A percentile compares a stretch with the other conserved stretches of the same genome.
phyloP scores from a whole-genome alignment of 768 basidiomycete species.

The Trametes cingulata region DNA sequence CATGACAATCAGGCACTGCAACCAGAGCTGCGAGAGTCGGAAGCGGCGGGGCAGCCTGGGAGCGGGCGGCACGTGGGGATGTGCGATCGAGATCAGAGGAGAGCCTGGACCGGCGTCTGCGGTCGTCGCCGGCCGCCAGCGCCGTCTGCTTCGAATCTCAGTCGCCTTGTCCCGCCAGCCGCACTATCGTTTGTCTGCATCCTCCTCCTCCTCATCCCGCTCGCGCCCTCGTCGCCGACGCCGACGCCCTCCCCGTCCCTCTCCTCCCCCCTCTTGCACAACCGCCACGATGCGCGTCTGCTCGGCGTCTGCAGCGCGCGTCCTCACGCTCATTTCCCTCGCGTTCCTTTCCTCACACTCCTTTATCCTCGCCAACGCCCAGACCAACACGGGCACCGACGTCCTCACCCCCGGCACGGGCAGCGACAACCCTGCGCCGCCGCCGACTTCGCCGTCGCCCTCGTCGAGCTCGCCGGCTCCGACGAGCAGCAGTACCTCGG shows the following conservation, averaged over 20 bases:
- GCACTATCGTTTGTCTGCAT: slow-evolving; percentile 1
- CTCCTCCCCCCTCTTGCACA: slow-evolving; percentile 15
- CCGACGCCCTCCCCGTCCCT: slow-evolving; percentile 23
- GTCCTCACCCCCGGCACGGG: background rate
- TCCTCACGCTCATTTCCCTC: slow-evolving; percentile 34
- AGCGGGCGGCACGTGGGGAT: background rate
- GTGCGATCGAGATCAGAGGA: background rate
- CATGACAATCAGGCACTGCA: slow-evolving; percentile 1
- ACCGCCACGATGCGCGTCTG: slow-evolving; percentile 29
- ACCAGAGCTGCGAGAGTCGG: too few species aligned
- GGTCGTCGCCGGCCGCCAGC: background rate
- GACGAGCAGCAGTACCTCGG: background rate
- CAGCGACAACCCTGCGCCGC: background rate
- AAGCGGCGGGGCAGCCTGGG: background rate
- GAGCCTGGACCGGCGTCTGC: too few species aligned
- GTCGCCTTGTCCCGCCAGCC: background rate
- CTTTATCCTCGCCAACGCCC: slow-evolving; percentile 27
- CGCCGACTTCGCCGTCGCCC: background rate
- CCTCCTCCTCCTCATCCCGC: background rate
- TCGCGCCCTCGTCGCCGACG: slow-evolving; percentile 17
- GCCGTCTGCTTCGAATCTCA: background rate
- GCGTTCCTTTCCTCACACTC: slow-evolving; percentile 34
- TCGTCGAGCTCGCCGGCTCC: background rate
- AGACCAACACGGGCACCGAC: background rate
- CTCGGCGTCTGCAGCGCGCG: slow-evolving; percentile 30